These are phyloP conservation scores for Metschnikowia hibisci DNA, from an alignment of 805 yeast genomes.

Conservation along the genomic window DNA sequence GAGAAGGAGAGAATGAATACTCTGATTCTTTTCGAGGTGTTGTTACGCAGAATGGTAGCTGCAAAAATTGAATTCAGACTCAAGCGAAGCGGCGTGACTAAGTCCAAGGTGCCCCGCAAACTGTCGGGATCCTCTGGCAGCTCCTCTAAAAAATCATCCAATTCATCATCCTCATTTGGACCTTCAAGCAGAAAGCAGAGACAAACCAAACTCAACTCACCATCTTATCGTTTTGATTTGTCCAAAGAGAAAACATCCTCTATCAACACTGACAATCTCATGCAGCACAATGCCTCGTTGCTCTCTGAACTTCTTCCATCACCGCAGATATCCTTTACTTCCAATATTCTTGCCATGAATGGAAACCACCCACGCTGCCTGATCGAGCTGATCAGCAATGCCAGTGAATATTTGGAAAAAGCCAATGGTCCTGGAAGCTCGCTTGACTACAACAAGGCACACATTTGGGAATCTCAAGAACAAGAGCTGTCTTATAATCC, in stretches of 20 bases:
- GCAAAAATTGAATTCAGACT: slow-evolving; percentile 39
- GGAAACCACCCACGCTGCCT: not conserved
- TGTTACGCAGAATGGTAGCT: slow-evolving; percentile 39
- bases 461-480: not conserved
- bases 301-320: slow-evolving; percentile 36
- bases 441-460: not conserved
- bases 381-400: not conserved
- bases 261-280: slow-evolving; percentile 26
- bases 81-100: slow-evolving; percentile 1
- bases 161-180: not conserved
- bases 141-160: not conserved
- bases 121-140: not conserved
- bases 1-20: slow-evolving; percentile 31
- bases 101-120: not conserved
- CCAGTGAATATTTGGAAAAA: not conserved
- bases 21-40: slow-evolving; percentile 32
- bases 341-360: slow-evolving; percentile 1
- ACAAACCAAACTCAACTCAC: not conserved
- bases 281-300: slow-evolving; percentile 30
- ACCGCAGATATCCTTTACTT: slow-evolving; percentile 27
- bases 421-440: not conserved
- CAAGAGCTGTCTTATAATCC: not conserved
- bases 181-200: not conserved
- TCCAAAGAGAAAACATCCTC: slow-evolving; percentile 10
- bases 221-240: not conserved